Base-by-base conservation (phyloP, 345 rosid genomes). In the Linum usitatissimum region DNA sequence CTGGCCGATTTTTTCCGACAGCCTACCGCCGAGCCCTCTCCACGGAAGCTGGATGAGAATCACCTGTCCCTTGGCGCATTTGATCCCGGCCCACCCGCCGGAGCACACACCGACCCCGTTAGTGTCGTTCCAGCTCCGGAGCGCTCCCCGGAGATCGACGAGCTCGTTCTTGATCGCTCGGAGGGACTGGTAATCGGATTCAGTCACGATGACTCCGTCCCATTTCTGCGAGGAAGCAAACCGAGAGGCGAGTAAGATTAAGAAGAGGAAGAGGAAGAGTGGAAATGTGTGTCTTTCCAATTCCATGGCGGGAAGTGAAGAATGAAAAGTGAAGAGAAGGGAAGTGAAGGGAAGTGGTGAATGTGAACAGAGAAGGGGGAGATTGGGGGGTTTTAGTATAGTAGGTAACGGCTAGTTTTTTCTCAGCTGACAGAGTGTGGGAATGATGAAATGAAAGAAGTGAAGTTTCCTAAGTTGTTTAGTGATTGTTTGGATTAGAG, bases 1-100 rank as follows among this genome's bases (percentile, higher is more conserved):
- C 51, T 71, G 74, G 19, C 74, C 74, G 61, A 71, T 71, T 61
- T 71, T 66, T 6, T 71, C 74, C 31, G 74, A 65, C 30, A 71
- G 42, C 48, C 51, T 56, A 51, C 74, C 74, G 18, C 63, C 65
- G 19, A 71, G 45, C 2, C 74, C 66, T 34, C 49, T 71, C 74
- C 74, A 71, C 0, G 74, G 74, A 61, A 71, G 74, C 42, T 71
- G 66, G 51, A 71, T 71, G 7, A 65, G 70, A 61, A 71, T 71
- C 18, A 71, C 74, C 56, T 60, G 70, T 42, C 74, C 74, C 57
- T 71, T 66, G 45, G 70, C 74, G 61, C 74, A 71, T 18, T 71
- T 71, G 28, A 71, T 71, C 9, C 74, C 74, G 30, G 14, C 31
- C 74, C 74, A 71, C 28, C 74, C 74, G 8, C 74, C 74, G 6